Base-by-base conservation (phyloP, 768 basidiomycete species). In the Podaxis carcinomalis region DNA sequence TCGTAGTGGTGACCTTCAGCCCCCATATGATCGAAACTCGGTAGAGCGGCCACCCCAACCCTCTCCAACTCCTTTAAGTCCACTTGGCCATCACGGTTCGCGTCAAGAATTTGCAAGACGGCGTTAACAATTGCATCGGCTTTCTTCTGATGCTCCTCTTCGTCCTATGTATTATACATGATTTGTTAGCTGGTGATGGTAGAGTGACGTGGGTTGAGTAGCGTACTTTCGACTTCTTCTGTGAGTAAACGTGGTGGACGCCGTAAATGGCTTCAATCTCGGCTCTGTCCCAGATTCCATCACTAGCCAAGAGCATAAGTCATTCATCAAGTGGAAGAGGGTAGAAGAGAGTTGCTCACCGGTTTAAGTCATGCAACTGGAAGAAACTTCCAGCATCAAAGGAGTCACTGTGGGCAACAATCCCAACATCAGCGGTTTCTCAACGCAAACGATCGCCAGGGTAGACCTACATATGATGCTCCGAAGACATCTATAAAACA, bases 191-290 rank as follows among this genome's bases (percentile, higher is more conserved):
- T 42, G 25, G 39, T 27, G 16, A 11, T 61, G 14, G 27, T 16
- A 21, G 10, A 42, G 9, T 23, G 13, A 10, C 21, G 23, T 2
- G 4, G 25, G 10, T 16, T 44, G 32, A 46, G 37, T 4, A 61
- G 27, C 61, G 13, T 60, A 83, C 90, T 80, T 85, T 88, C 35
- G 87, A 91, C 74, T 89, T 84, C 75, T 88, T 88, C 78, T 88
- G 88, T 47, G 88, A 90, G 71, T 89, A 92, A 59, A 93, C 81
- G 68, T 98, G 95, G 72, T 97, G 94, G 6, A 98, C 89, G 56
- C 96, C 96, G 66, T 99, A 99, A 40, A 99, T 86, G 19, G 95
- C 94, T 73, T 97, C 90, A 62, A 99, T 90, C 72, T 99, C 96
- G 57, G 87, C 87, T 61, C 79, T 78, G 70, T 92, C 88, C 88